Base-by-base conservation (phyloP, 208 protist species). In the Crithidia mellificae region DNA sequence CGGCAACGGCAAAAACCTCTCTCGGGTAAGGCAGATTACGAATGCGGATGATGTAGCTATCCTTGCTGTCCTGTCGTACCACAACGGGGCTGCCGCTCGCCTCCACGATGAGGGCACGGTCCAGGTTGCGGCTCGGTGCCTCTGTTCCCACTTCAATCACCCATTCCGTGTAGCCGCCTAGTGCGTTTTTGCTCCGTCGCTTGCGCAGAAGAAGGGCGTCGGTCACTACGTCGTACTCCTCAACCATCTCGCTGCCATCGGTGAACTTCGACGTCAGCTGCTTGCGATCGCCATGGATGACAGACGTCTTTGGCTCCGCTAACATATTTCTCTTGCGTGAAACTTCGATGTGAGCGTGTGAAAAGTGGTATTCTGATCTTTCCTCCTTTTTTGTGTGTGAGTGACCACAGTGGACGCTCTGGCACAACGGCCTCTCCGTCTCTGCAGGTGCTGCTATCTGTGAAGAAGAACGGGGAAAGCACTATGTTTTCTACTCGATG, bases 141-240 rank as follows among this genome's bases (percentile, higher is more conserved):
- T 96, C 90, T 11, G 63, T 80, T 38, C 96, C 96, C n/a, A 98
- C 80, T 69, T 98, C 93, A 22, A 92, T 80, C 5, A 78, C 29
- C 94, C 96, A 98, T 19, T 95, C 85, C 0, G 79, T 73, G 56
- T 81, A 83, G 29, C 71, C 83, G 24, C 96, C 96, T 8, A 98
- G 78, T 15, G 82, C 56, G 41, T 80, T 94, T 22, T 79, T 82
- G 29, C 12, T 75, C 11, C 94, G 85, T 3, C 70, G 63, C 78
- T 98, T 98, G 15, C 96, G 80, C 32, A 98, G 65, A 15, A 97
- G 78, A 57, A 98, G 81, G 41, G 93, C 80, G 58, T 98, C 94
- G 0, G 89, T 98, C 44, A 96, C 87, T 25, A 98, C 74, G 49
- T 98, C 96, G 63, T 87, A 98, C 76, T 98, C 94, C 77, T 98